Evolutionary conservation across 768 basidiomycete genomes (phyloP).

Genomic region (Boletus sp.): DNA sequence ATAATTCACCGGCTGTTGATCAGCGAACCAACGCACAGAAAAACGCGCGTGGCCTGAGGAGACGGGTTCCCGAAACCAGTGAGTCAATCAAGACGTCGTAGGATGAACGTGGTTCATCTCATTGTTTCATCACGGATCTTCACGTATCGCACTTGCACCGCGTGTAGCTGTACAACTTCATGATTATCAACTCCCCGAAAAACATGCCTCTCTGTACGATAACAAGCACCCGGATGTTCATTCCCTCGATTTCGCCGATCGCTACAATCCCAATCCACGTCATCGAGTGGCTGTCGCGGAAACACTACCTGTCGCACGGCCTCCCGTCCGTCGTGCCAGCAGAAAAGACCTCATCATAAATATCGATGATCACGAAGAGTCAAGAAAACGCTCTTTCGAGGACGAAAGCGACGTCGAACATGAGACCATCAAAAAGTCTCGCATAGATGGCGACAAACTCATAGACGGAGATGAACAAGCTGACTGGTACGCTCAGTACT

Average conservation of each 20-base stretch:
- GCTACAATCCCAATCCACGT: constrained; percentile 35
- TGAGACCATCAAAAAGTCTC: constrained; percentile 49
- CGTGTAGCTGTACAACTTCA: constrained; percentile 23
- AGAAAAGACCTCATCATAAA: constrained; percentile 30
- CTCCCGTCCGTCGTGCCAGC: constrained; percentile 28
- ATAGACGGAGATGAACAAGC: constrained; percentile 49
- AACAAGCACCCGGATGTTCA: constrained; percentile 17
- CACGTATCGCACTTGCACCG: constrained; percentile 11
- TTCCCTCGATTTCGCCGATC: constrained; percentile 34
- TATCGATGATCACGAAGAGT: constrained; percentile 24
- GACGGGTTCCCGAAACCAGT: constrained; percentile 47
- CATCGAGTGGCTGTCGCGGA: constrained; percentile 8
- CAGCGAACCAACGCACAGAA: constrained; percentile 31
- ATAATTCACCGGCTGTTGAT: constrained; percentile 22
- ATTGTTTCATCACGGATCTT: constrained; percentile 26
- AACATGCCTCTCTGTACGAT: constrained; percentile 10
- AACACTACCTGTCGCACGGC: constrained; percentile 13
- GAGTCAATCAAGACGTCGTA: constrained; percentile 27
- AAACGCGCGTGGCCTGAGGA: constrained; percentile 40
- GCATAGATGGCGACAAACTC: constrained; percentile 47
- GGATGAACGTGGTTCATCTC: constrained; percentile 21
- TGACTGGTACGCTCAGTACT: constrained; percentile 36
- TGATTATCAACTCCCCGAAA: constrained; percentile 20
- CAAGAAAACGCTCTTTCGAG: constrained; percentile 43
- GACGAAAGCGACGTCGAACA: constrained; percentile 43